These are phyloP conservation scores for Mycena chlorophos DNA, from an alignment of 768 basidiomycete genomes.

Conservation along the genomic window DNA sequence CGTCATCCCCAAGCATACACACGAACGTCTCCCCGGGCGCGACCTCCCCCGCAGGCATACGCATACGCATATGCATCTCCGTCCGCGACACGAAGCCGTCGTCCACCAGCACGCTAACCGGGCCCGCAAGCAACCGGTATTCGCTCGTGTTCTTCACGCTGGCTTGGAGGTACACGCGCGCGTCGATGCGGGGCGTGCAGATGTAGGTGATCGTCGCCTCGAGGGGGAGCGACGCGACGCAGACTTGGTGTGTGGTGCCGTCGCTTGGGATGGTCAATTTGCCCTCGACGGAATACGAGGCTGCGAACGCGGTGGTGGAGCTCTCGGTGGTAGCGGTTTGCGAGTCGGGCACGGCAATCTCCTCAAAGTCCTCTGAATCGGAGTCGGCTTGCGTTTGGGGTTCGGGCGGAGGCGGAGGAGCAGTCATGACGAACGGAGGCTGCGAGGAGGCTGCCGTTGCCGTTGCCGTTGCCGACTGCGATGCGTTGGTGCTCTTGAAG, in stretches of 20 bases:
- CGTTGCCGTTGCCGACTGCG: not conserved
- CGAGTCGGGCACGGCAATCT: conserved; percentile 26
- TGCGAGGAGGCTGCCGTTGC: not conserved
- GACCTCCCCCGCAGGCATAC: conserved; percentile 46
- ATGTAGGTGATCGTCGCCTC: conserved; percentile 48
- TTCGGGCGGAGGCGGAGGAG: not conserved
- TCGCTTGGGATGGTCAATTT: conserved; percentile 54
- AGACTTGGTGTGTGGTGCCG: conserved; percentile 54
- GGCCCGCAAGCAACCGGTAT: conserved; percentile 55
- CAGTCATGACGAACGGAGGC: not conserved
- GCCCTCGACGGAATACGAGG: conserved; percentile 53
- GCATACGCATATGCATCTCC: conserved; percentile 38
- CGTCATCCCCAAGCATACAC: conserved; percentile 54
- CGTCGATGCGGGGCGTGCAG: conserved; percentile 49
- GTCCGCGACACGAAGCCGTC: conserved; percentile 60
- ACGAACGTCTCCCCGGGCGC: conserved; percentile 50
- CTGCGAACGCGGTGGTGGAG: conserved; percentile 52
- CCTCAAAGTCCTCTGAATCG: conserved; percentile 32
- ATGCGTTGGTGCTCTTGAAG: not conserved
- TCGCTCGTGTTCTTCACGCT: conserved; percentile 59
- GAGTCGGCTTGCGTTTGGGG: not conserved
- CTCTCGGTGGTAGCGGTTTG: conserved; percentile 41
- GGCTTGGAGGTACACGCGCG: conserved; percentile 54
- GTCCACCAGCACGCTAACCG: conserved; percentile 55
- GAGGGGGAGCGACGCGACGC: conserved; percentile 50